Conservation (phyloP, 2,329 filamentous ascomycete species). For the Metarhizium robertsii region DNA sequence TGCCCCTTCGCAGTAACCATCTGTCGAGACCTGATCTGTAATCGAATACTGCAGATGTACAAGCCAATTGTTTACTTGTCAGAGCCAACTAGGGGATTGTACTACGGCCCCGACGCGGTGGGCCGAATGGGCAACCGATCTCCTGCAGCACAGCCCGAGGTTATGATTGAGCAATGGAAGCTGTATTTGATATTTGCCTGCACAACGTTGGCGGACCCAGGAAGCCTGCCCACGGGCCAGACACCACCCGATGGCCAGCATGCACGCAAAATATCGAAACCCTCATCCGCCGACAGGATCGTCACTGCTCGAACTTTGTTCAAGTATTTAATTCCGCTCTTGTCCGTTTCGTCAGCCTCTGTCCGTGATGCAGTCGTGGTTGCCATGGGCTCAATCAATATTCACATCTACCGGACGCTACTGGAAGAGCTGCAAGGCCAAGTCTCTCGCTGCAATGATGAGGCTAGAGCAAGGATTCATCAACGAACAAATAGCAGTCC, state of each 20-base stretch:
- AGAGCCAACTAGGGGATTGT: slow-evolving; percentile 57
- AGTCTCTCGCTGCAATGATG: slow-evolving; percentile 77
- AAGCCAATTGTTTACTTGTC: slow-evolving; percentile 70
- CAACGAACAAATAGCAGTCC: slow-evolving; percentile 78
- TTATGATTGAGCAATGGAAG: slow-evolving; percentile 96
- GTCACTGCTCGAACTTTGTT: slow-evolving; percentile 84
- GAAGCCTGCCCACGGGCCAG: slow-evolving; percentile 34
- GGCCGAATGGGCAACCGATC: slow-evolving; percentile 43
- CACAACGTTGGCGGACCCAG: slow-evolving; percentile 82
- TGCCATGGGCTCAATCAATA: slow-evolving; percentile 89
- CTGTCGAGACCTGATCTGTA: slow-evolving; percentile 85
- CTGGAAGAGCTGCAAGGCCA: slow-evolving; percentile 84
- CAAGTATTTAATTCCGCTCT: slow-evolving; percentile 79
- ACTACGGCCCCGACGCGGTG: slow-evolving; percentile 51
- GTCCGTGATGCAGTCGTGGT: slow-evolving; percentile 86
- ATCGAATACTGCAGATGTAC: slow-evolving; percentile 88
- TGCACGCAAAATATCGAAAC: slow-evolving; percentile 68
- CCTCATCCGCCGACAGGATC: slow-evolving; percentile 63
- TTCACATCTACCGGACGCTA: slow-evolving; percentile 83
- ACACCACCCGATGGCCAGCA: slow-evolving; percentile 56
- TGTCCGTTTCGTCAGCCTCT: slow-evolving; percentile 69
- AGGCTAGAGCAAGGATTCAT: slow-evolving; percentile 79
- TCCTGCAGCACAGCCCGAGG: slow-evolving; percentile 68
- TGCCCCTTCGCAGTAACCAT: slow-evolving; percentile 88
- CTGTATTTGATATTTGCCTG: slow-evolving; percentile 95